phyloP scores from a whole-genome alignment of 208 protist species.

The Tritrichomonas foetus region DNA sequence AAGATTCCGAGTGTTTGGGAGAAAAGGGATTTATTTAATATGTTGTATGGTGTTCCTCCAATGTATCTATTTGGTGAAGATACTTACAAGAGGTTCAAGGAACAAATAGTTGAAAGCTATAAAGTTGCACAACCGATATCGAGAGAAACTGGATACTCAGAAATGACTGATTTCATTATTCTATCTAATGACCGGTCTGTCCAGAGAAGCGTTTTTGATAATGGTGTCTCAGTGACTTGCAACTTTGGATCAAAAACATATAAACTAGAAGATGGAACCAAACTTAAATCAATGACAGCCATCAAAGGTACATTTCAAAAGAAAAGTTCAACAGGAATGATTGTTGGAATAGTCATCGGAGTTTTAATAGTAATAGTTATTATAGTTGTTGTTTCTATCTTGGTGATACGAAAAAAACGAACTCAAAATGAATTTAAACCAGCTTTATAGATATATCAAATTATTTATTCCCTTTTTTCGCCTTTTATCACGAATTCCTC shows the following conservation, averaged over 20 bases:
- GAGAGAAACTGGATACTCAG: neutral
- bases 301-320: no score
- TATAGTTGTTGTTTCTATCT: no score
- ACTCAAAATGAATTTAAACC: no score
- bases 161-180: neutral
- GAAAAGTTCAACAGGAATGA: no score
- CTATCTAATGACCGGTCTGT: neutral
- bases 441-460: no score
- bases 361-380: no score
- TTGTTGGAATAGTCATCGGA: no score
- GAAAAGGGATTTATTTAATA: slow-evolving; percentile 18
- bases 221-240: neutral
- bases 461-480: no score
- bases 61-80: slow-evolving; percentile 22
- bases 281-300: no score
- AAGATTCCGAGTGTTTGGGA: neutral
- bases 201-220: neutral
- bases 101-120: neutral
- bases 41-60: slow-evolving; percentile 14
- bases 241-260: neutral
- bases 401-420: no score
- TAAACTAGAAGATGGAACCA: neutral
- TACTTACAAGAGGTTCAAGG: no score
- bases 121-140: neutral
- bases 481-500: no score